Base-by-base conservation (phyloP, 2,329 filamentous ascomycete species). In the Didymella keratinophila region DNA sequence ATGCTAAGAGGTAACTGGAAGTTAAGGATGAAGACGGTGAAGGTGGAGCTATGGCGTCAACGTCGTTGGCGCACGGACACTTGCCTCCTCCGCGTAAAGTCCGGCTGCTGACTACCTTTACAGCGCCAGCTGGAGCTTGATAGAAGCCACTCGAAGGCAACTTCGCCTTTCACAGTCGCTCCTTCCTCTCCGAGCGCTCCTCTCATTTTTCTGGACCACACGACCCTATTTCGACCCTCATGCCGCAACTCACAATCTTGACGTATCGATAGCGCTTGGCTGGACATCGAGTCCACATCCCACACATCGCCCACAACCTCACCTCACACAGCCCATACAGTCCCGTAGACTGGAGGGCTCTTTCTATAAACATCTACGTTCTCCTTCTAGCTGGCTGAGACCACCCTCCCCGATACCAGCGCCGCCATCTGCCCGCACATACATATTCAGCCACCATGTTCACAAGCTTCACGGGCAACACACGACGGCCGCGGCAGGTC, bases 381-480 rank as follows among this genome's bases (percentile, higher is more conserved):
- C 9, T 5, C 5, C 20, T 16, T 27, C 16, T n/a, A n/a, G 8
- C 20, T 3, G 32, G 16, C n/a, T 25, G 21, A 16, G 30, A 6
- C 4, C 12, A 14, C 20, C 11, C 9, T 25, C 10, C 16, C 7
- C 27, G 25, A 32, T 43, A 36, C 11, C 34, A 47, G 11, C 42
- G 9, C 39, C 44, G 43, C 23, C 23, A 12, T 36, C 16, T 37
- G 11, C 21, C 36, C 7, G 21, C 36, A 18, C n/a, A 41, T 21
- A 21, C 52, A 12, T 46, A n/a, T 47, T 44, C 64, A 59, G 62
- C 63, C 61, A 64, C 65, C 64, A 97, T 97, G 94, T 96, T 95
- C 80, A 89, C 90, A 61, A 93, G 90, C 52, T 99, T 99, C 80
- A 95, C 91, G 23, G 95, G 95, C 68, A 91, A 81, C 78, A 91